Evolutionary conservation across 768 basidiomycete genomes (phyloP), one percentile per base, ranked within the genome.

Genomic region (Macrolepiota albuminosa): DNA sequence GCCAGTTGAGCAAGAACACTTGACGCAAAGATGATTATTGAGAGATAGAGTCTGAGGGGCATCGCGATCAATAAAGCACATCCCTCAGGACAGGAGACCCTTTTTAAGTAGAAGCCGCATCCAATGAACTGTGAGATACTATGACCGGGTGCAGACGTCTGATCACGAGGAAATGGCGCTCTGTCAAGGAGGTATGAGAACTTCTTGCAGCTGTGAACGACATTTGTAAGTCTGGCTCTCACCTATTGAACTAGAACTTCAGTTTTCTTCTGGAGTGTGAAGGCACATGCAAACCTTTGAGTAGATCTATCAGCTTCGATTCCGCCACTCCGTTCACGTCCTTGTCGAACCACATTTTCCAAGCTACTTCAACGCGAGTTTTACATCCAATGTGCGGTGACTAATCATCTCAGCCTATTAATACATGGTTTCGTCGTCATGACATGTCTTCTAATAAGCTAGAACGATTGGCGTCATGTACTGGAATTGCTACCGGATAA

Each of bases 41-140:
- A 11, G 43, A 46, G 13, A 55, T 45, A 16, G 33, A 34, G 36
- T 10, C 18, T 31, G 49, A 58, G 2, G 4, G 54, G 26, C 62
- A 63, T 63, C 46, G 24, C 46, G 36, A 46, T 48, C 13, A n/a
- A 42, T 53, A 72, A 50, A 61, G 71, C 71, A 54, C 29, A 54
- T 42, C 53, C n/a, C 4, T 54, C 3, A 43, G 18, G 31, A 43
- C 16, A 29, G 6, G 37, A 11, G 14, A n/a, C 53, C 37, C 18
- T 2, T 11, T 54, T 33, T 54, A 54, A 54, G 53, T 43, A 26
- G 26, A 43, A 21, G 18, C 11, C 54, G 18, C 40, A 39, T 54
- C 18, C 53, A 54, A 54, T 54, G 18, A 21, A 7, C 21, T 42
- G 54, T 13, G 40, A 54, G 31, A 40, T n/a, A 24, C 29, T 14